Conservation (phyloP, 2,329 filamentous ascomycete species). For the Aspergillus japonicus region DNA sequence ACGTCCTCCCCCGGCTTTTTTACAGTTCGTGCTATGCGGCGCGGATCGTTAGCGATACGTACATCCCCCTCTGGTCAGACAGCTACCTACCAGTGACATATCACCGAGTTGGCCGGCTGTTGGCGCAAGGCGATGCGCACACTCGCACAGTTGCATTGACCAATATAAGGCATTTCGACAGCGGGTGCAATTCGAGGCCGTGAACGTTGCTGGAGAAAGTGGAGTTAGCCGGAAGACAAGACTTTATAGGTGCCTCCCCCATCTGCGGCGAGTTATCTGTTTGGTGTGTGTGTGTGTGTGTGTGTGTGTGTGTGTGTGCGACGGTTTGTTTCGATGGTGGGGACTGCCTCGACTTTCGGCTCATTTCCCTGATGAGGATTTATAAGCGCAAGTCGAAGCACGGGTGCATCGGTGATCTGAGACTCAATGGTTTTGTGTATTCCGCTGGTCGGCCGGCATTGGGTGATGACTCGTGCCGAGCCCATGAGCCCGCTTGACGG, state of each 20-base stretch:
- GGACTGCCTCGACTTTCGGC: neutral
- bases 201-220: neutral
- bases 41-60: neutral
- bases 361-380: neutral
- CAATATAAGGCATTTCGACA: constrained; percentile 24
- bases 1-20: constrained; percentile 21
- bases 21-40: constrained; percentile 20
- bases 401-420: neutral
- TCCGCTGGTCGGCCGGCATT: neutral
- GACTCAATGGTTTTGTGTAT: neutral
- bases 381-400: neutral
- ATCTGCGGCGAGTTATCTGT: neutral
- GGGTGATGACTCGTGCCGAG: neutral
- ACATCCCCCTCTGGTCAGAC: neutral
- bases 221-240: neutral
- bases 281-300: neutral
- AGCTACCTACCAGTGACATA: constrained; percentile 25
- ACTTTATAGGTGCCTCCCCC: neutral
- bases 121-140: constrained; percentile 21
- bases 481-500: neutral
- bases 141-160: constrained; percentile 26
- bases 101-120: constrained; percentile 16
- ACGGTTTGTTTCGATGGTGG: neutral
- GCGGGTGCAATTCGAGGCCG: neutral
- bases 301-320: neutral